Evolutionary conservation across 352 stramenopile species (phyloP), one percentile per base, ranked within the genome.

Genomic region (Globisporangium yorkense): DNA sequence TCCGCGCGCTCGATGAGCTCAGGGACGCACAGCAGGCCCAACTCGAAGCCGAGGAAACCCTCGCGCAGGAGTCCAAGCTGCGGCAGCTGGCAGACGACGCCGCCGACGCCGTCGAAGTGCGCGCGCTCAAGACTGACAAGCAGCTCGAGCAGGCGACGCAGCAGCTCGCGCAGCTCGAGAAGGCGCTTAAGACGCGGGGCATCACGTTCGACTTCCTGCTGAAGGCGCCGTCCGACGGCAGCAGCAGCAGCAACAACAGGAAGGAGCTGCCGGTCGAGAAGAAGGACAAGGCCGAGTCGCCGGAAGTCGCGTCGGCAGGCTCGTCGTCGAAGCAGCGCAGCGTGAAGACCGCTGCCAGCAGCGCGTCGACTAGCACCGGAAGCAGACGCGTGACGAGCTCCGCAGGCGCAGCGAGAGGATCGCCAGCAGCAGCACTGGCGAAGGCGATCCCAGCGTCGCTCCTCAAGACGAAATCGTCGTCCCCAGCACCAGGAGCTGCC

Each of bases 191-290:
- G 59, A 71, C 72, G n/a, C 80, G 80, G 15, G 77, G 77, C 2
- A 83, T 88, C 61, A 83, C 77, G n/a, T 68, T 81, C 48, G 77
- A 84, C n/a, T 88, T 76, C 44, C 39, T 88, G 24, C 51, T 88
- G 20, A 86, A 76, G 21, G 21, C 51, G 9, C 44, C 27, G 8
- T n/a, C 35, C 13, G 12, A 5, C 7, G 35, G 61, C 59, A 70
- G 31, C 20, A 39, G 27, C 13, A 67, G 49, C 44, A 71, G 59
- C 43, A 59, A 18, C 47, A 65, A 58, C 45, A 63, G 24, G 15
- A 52, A 56, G 21, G 46, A 57, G 31, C n/a, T n/a, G 5, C 16
- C 46, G 48, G 5, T 13, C 6, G 52, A 60, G 39, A 50, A 40
- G 13, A 46, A 56, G 46, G 57, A 59, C 44, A 29, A 27, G n/a